Evolutionary conservation across 352 stramenopile species (phyloP).

Genomic region (Globisporangium cystogenes): DNA sequence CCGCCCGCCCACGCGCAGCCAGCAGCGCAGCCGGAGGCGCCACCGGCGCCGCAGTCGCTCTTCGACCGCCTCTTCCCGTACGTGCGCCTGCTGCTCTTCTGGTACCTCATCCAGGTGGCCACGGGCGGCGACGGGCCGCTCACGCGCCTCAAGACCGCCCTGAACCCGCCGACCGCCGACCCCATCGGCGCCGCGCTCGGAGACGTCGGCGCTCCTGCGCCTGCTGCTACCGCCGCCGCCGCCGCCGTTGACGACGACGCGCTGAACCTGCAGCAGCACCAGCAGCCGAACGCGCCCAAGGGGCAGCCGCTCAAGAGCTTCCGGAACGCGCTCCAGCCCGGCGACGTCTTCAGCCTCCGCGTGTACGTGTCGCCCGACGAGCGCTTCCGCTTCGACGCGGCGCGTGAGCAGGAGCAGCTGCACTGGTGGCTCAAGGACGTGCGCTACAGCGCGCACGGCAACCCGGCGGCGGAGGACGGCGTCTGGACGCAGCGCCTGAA

Average conservation of each 20-base stretch:
- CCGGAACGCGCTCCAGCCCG: slow-evolving; percentile 53
- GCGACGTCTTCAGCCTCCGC: slow-evolving; percentile 45
- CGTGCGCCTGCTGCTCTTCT: slow-evolving; percentile 73
- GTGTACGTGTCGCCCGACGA: slow-evolving; percentile 58
- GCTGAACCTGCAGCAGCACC: slow-evolving; percentile 11
- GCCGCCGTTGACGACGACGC: slow-evolving; percentile 1
- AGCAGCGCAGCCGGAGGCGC: background rate
- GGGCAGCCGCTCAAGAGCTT: slow-evolving; percentile 14
- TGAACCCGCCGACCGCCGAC: slow-evolving; percentile 14
- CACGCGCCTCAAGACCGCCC: slow-evolving; percentile 9
- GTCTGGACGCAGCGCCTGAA: slow-evolving; percentile 52
- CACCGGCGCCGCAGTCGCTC: slow-evolving; percentile 23
- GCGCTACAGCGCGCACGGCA: slow-evolving; percentile 41
- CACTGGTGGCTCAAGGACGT: slow-evolving; percentile 53
- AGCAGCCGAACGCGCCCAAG: background rate
- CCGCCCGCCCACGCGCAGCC: background rate
- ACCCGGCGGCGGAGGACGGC: slow-evolving; percentile 41
- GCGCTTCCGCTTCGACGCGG: slow-evolving; percentile 43
- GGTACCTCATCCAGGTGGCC: slow-evolving; percentile 71
- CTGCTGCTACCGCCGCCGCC: background rate
- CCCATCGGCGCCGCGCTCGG: slow-evolving; percentile 5
- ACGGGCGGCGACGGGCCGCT: slow-evolving; percentile 12
- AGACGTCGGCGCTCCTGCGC: background rate
- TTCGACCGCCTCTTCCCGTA: slow-evolving; percentile 61
- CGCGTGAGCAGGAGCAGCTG: slow-evolving; percentile 49